Evolutionary conservation across 148 eudicot genomes (phyloP).

Genomic region (Rhododendron henanense): DNA sequence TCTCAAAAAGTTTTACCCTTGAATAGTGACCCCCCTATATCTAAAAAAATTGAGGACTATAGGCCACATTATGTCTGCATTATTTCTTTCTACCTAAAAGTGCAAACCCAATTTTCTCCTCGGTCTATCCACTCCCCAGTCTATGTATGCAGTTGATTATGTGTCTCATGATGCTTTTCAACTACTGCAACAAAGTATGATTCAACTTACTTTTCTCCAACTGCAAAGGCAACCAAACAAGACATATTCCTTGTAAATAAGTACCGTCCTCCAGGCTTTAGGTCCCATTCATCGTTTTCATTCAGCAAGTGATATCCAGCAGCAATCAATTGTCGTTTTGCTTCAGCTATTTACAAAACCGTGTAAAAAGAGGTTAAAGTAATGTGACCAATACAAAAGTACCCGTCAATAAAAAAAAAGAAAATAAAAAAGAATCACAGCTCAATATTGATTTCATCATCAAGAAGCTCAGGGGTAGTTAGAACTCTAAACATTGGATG

Average conservation of each 20-base stretch:
- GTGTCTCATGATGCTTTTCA: neutral
- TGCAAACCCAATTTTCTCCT: neutral
- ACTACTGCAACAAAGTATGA: neutral
- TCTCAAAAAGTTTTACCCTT: neutral
- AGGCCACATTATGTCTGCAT: neutral
- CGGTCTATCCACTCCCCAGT: neutral
- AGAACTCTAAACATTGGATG: neutral
- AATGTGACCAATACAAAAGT: neutral
- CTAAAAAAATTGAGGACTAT: neutral
- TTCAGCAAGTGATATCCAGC: conserved; percentile 85
- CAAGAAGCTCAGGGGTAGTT: neutral
- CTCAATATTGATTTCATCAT: neutral
- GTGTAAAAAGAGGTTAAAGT: conserved; percentile 7
- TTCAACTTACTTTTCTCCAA: conserved; percentile 81
- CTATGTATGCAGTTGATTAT: neutral
- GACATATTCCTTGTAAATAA: conserved; percentile 97
- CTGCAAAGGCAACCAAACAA: conserved; percentile 87
- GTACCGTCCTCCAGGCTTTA: conserved; percentile 96
- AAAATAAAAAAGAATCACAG: neutral
- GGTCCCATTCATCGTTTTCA: conserved; percentile 88
- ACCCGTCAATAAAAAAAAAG: neutral
- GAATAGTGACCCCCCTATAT: neutral
- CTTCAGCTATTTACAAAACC: conserved; percentile 65
- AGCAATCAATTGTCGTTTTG: conserved; percentile 71
- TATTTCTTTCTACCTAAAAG: neutral